These are phyloP conservation scores for Pichia pseudocactophila DNA, from an alignment of 805 yeast genomes.

Conservation along the genomic window DNA sequence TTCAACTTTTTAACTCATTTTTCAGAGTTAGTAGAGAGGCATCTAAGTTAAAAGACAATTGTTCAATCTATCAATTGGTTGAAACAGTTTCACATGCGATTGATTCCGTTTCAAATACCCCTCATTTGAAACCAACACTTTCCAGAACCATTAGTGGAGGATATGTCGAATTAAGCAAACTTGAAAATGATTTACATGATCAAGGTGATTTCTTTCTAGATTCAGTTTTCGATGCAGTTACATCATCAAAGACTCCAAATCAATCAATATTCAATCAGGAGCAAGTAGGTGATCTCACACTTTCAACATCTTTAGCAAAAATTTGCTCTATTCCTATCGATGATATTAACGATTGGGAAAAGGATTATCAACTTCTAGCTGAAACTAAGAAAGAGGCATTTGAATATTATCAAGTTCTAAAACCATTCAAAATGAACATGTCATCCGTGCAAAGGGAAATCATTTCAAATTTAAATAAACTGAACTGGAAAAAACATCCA, in stretches of 20 bases:
- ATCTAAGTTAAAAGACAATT: conserved; percentile 17
- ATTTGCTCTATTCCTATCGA: conserved; percentile 23
- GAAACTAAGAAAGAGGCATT: conserved; percentile 4
- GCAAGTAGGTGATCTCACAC: conserved; percentile 16
- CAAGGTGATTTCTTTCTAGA: conserved; percentile 60
- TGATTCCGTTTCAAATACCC: conserved; percentile 7
- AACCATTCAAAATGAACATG: conserved; percentile 30
- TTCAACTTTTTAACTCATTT: conserved; percentile 30
- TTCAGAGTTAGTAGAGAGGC: conserved; percentile 25
- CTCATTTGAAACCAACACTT: conserved; percentile 17
- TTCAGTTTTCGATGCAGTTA: conserved; percentile 51
- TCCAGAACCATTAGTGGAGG: conserved; percentile 21
- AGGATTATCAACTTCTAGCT: conserved; percentile 12
- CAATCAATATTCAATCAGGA: conserved; percentile 18
- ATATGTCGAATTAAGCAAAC: conserved; percentile 21
- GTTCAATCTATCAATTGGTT: conserved; percentile 6
- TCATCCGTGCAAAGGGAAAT: conserved; percentile 40
- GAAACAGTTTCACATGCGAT: conserved; percentile 7
- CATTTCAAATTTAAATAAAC: conserved; percentile 44
- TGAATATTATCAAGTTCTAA: conserved; percentile 12
- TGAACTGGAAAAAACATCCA: conserved; percentile 65
- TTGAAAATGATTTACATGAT: conserved; percentile 42
- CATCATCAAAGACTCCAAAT: conserved; percentile 23
- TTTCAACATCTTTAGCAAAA: conserved; percentile 22
- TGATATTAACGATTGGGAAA: conserved; percentile 12